Evolutionary conservation across 352 stramenopile genomes (phyloP), one percentile per base, ranked within the genome.

Genomic region (Globisporangium nagaii): DNA sequence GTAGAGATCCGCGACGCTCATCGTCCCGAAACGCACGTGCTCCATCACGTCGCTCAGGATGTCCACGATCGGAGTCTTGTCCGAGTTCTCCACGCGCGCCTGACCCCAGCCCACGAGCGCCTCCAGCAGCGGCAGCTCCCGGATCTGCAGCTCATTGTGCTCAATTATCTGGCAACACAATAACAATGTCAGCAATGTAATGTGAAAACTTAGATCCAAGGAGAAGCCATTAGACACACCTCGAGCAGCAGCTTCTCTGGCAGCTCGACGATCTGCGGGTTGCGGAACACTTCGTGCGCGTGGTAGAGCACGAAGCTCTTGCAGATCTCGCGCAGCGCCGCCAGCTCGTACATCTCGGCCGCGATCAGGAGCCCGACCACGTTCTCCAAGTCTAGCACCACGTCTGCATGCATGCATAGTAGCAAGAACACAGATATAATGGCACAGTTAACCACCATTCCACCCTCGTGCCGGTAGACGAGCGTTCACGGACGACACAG

Each of bases 1-100:
- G 40, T 94, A 92, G 9, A 95, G 51, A 53, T 90, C 82, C 28
- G 79, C 85, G 37, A 95, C 84, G 40, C 80, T 95, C 84, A 95
- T 95, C 0, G 82, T 91, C 10, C 82, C 76, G 54, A 92, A 95
- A 27, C 84, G 82, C 43, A 95, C 75, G 45, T 84, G 79, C 62
- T 91, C 75, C 80, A 93, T 90, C 43, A 91, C 70, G 39, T 93
- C 84, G 0, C 60, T 62, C 25, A 95, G 55, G 39, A 93, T 69
- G 25, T 79, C 66, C 9, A 81, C 56, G 25, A 93, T 56, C 10
- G 68, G 46, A 4, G 62, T 42, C n/a, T 71, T 68, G 11, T 82
- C 62, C 11, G 69, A 66, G 24, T 72, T 71, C 2, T 66, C 63
- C 0, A 87, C 68, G n/a, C 82, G 77, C 24, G 84, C 72, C 51